Percentiles rank a stretch among this genome's conserved stretches.
phyloP scores from a whole-genome alignment of 176 grass and related monocot genomes.

The Elymus sibiricus region DNA sequence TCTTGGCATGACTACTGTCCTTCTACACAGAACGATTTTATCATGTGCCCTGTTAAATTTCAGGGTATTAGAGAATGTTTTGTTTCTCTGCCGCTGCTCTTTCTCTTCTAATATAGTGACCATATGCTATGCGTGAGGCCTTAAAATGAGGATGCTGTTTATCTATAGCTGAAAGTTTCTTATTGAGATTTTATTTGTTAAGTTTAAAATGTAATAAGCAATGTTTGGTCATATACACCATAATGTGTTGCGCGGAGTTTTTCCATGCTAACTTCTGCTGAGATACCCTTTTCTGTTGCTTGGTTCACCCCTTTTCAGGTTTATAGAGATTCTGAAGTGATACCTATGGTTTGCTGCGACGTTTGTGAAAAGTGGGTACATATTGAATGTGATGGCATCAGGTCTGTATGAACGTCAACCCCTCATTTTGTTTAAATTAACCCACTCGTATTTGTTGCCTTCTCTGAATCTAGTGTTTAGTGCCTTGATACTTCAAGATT shows the following conservation, averaged over 20 bases:
- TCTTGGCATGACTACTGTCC: neutral
- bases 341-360: slow-evolving; percentile 98
- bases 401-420: slow-evolving; percentile 36
- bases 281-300: neutral
- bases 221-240: neutral
- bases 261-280: slow-evolving; percentile 28
- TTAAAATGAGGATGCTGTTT: neutral
- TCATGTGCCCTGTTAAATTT: neutral
- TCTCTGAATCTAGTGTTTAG: neutral
- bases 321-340: slow-evolving; percentile 99
- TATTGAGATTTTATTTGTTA: slow-evolving; percentile 13
- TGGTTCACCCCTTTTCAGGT: slow-evolving; percentile 55
- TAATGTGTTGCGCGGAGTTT: neutral
- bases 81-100: neutral
- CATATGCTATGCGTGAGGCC: neutral
- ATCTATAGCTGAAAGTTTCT: slow-evolving; percentile 9
- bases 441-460: slow-evolving; percentile 6
- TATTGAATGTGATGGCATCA: slow-evolving; percentile 95
- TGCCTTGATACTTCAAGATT: neutral
- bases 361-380: slow-evolving; percentile 99
- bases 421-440: slow-evolving; percentile 21
- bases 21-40: neutral
- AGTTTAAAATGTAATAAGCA: neutral
- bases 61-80: neutral
- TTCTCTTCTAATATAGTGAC: slow-evolving; percentile 21